phyloP scores from a whole-genome alignment of 2,329 filamentous ascomycete genomes.

The Cladophialophora carrionii region DNA sequence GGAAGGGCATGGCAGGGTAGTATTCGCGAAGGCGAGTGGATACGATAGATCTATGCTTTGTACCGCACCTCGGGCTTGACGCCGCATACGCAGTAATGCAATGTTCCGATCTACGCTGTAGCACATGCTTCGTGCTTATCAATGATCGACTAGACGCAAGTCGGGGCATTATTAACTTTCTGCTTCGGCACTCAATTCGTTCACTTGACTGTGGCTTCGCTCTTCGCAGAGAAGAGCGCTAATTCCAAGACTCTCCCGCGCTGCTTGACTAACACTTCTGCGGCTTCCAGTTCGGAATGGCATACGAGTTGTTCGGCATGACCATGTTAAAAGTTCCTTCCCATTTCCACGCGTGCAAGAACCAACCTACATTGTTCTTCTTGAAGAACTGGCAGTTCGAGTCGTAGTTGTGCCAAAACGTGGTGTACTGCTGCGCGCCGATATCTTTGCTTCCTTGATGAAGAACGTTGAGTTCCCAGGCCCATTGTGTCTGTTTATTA shows the following conservation, averaged over 20 bases:
- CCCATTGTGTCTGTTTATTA: conserved; percentile 18
- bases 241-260: neutral
- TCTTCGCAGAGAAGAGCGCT: neutral
- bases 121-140: neutral
- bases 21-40: conserved; percentile 1
- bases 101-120: neutral
- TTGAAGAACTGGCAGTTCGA: conserved; percentile 22
- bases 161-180: neutral
- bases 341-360: conserved; percentile 22
- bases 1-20: conserved; percentile 2
- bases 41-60: no score
- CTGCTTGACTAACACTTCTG: conserved; percentile 13
- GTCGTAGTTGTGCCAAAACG: conserved; percentile 17
- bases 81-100: neutral
- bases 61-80: neutral
- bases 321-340: conserved; percentile 23
- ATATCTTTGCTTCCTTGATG: conserved; percentile 24
- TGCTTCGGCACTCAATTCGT: neutral
- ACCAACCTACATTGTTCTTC: conserved; percentile 23
- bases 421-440: conserved; percentile 14
- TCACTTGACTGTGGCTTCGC: neutral
- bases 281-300: conserved; percentile 19
- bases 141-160: neutral
- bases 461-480: conserved; percentile 20
- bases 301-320: conserved; percentile 19